These are phyloP conservation scores for Senna siamea DNA, from an alignment of 306 rosid genomes.

Conservation along the genomic window DNA sequence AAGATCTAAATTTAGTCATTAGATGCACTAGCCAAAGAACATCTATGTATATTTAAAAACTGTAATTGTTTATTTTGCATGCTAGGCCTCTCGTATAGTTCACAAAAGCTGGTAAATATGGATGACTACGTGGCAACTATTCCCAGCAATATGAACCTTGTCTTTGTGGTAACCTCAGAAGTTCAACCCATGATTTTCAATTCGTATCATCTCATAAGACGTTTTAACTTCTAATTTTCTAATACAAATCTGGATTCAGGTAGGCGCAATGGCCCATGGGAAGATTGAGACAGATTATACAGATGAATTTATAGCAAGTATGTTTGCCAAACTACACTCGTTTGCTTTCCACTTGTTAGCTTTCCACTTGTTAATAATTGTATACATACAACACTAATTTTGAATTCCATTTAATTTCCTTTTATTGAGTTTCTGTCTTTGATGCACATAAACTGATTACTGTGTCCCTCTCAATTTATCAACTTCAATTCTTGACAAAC, in stretches of 20 bases:
- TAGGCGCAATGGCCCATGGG: slow-evolving; percentile 93
- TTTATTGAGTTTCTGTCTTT: not conserved
- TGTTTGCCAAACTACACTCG: slow-evolving; percentile 9
- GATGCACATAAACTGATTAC: not conserved
- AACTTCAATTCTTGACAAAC: not conserved
- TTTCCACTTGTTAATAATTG: not conserved
- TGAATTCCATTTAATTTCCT: slow-evolving; percentile 14
- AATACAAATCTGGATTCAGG: slow-evolving; percentile 41
- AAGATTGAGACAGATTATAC: slow-evolving; percentile 76
- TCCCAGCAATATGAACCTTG: slow-evolving; percentile 51
- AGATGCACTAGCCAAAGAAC: not conserved
- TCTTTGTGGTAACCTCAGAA: slow-evolving; percentile 74
- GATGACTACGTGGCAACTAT: slow-evolving; percentile 46
- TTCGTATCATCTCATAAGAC: not conserved
- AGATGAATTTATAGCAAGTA: slow-evolving; percentile 80
- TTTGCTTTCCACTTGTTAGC: not conserved
- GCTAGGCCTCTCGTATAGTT: slow-evolving; percentile 72
- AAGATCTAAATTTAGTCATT: no score
- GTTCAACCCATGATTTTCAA: slow-evolving; percentile 8
- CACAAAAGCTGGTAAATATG: slow-evolving; percentile 67
- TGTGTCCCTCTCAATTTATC: not conserved
- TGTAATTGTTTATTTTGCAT: slow-evolving; percentile 19
- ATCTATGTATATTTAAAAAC: not conserved
- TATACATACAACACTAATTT: not conserved
- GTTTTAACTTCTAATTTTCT: not conserved